Evolutionary conservation across 352 stramenopile genomes (phyloP), one percentile per base, ranked within the genome.

Genomic region (Pythium grandisporangium): DNA sequence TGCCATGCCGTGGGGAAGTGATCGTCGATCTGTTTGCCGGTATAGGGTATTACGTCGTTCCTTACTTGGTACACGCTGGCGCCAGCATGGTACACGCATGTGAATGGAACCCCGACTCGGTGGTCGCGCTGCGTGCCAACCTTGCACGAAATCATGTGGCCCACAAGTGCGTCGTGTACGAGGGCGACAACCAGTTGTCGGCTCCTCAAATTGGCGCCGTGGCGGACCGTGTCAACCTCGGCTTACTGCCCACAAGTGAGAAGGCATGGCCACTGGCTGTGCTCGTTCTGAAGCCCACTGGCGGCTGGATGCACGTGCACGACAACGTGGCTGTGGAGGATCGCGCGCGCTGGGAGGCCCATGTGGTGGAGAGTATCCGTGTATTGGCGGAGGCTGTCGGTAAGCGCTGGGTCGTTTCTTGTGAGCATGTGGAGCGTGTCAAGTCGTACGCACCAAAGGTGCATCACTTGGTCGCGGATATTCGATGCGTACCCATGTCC

Each of bases 1-100:
- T 90, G 42, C 73, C 86, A 0, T 95, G 87, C 58, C 48, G 51
- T 14, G 79, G 65, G 17, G 91, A 99, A 44, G 63, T 81, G 1
- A 83, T 99, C 22, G 79, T 98, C 24, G 95, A 99, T 52, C 70
- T 99, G 34, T 99, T 98, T 48, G 93, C 89, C 27, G 95, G 95
- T n/a, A 98, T 99, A 58, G 95, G 95, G 12, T 99, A 99, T 58
- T 99, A 98, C 51, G 92, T 96, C 21, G 60, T 99, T 16, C 95
- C 93, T 0, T 96, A 96, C 39, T 66, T 98, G 5, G 72, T 98
- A 32, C 75, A 96, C 48, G 93, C 84, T 26, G 79, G 83, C 8
- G 93, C 89, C 2, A 53, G 61, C 3, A 82, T 96, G 42, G 85
- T 98, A 2, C 84, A 96, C 42, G 86, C 90, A 13, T 97, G 90